Evolutionary conservation across 805 yeast genomes (phyloP).

Genomic region (Kodamaea neixiangensis): DNA sequence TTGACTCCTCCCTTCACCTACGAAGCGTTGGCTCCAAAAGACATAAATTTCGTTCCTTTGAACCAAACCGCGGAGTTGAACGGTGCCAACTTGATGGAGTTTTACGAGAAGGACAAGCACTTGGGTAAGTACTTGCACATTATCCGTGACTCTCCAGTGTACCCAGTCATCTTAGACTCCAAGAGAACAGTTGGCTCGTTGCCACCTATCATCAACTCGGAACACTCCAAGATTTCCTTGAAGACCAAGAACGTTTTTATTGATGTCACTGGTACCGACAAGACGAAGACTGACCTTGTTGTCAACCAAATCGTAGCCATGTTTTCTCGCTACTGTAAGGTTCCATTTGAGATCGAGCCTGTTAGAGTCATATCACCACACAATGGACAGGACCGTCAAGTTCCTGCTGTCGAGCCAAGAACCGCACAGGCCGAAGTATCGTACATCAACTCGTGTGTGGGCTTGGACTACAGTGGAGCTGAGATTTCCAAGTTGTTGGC

Average conservation of each 20-base stretch:
- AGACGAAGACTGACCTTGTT: slow-evolving; percentile 90
- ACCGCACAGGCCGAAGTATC: slow-evolving; percentile 69
- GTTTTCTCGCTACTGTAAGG: slow-evolving; percentile 86
- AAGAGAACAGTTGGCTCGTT: slow-evolving; percentile 78
- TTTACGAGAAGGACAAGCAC: slow-evolving; percentile 88
- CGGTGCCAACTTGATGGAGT: slow-evolving; percentile 81
- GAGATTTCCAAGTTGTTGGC: slow-evolving; percentile 68
- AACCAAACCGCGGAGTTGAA: slow-evolving; percentile 69
- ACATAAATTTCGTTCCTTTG: slow-evolving; percentile 71
- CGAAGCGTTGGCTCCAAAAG: slow-evolving; percentile 79
- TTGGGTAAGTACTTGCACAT: slow-evolving; percentile 86
- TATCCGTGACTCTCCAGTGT: slow-evolving; percentile 83
- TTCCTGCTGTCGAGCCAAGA: slow-evolving; percentile 75
- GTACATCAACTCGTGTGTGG: slow-evolving; percentile 91
- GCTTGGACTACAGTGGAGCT: slow-evolving; percentile 68
- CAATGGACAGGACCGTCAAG: slow-evolving; percentile 69
- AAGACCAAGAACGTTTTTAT: slow-evolving; percentile 86
- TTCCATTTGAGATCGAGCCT: slow-evolving; percentile 87
- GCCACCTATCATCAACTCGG: slow-evolving; percentile 96
- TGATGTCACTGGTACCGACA: slow-evolving; percentile 94
- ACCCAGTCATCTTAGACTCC: slow-evolving; percentile 85
- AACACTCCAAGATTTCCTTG: slow-evolving; percentile 82
- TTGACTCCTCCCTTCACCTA: slow-evolving; percentile 82
- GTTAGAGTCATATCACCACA: slow-evolving; percentile 82
- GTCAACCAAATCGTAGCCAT: slow-evolving; percentile 90